phyloP scores from a whole-genome alignment of 352 stramenopile species.

The Globisporangium barbulae region DNA sequence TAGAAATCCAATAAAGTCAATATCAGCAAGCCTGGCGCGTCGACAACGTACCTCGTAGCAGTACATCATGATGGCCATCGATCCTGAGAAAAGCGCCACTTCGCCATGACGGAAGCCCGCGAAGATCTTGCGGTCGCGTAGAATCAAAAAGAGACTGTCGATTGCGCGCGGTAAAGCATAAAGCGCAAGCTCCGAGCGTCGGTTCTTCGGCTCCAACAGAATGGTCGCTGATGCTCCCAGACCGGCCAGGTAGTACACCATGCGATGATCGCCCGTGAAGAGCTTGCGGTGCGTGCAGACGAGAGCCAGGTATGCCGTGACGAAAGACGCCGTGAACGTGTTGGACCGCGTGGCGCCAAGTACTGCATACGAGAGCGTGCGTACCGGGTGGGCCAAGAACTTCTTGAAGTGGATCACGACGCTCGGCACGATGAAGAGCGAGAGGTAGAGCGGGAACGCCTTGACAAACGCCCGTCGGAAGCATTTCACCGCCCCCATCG shows the following conservation, averaged over 20 bases:
- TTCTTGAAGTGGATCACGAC: conserved; percentile 82
- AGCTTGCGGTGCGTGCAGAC: conserved; percentile 59
- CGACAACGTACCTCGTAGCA: conserved; percentile 66
- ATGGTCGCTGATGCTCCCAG: conserved; percentile 65
- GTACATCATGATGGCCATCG: conserved; percentile 83
- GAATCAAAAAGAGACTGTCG: conserved; percentile 75
- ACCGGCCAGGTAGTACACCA: conserved; percentile 74
- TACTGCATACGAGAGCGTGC: conserved; percentile 50
- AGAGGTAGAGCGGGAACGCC: conserved; percentile 81
- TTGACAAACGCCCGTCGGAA: conserved; percentile 61
- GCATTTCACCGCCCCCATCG: conserved; percentile 38
- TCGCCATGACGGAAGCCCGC: conserved; percentile 67
- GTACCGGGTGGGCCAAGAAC: conserved; percentile 58
- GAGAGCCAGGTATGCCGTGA: conserved; percentile 63
- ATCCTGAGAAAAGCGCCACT: conserved; percentile 69
- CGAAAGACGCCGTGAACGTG: conserved; percentile 69
- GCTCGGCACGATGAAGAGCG: conserved; percentile 79
- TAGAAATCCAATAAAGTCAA: not conserved
- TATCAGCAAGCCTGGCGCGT: not conserved
- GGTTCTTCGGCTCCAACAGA: conserved; percentile 74
- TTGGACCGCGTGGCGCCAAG: conserved; percentile 74
- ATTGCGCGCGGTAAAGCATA: conserved; percentile 76
- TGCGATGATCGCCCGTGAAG: conserved; percentile 60
- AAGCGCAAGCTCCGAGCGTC: conserved; percentile 78
- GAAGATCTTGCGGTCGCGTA: conserved; percentile 66